Evolutionary conservation across 169 alveolate genomes (phyloP), one percentile per base, ranked within the genome.

Genomic region (Miamiensis avidus): DNA sequence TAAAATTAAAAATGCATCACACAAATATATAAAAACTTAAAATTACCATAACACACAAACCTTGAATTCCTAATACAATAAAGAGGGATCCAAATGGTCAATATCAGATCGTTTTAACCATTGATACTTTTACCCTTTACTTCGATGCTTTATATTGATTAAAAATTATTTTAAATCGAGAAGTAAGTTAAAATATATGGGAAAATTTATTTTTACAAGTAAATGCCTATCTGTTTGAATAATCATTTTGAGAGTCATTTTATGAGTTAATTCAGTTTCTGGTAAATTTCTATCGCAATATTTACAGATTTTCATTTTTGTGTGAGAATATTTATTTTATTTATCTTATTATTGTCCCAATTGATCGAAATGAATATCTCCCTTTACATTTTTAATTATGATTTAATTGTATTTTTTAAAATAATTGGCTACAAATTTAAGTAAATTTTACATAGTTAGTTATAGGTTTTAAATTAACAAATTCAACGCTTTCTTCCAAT

Each of bases 171-270:
- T 34, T 29, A 29, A 16, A 64, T 1, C 16, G 65, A 65, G 25
- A n/a, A 26, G 11, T 25, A 6, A 31, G 0, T 29, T 64, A 79
- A 0, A n/a, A 78, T 27, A 0, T 32, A 29, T 29, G 29, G 33
- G 28, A 33, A 77, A 31, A 0, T 77, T 0, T 27, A 25, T 25
- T 25, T 25, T 64, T 79, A 79, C 84, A 29, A 34, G 78, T 29
- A 87, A 31, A 82, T 87, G 91, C 34, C 89, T 89, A 82, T 92
- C 95, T 0, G 95, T 92, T 87, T 87, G 81, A 1, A 89, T 77
- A 6, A 92, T 92, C 93, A 89, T 92, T 89, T 92, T 92, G 49
- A 91, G 83, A 28, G 95, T 92, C 64, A 92, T 69, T 75, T 92
- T 89, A 85, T 92, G 82, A 78, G 85, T 78, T 74, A 92, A 75